phyloP scores from a whole-genome alignment of 768 basidiomycete genomes.

The Agaricus bisporus region DNA sequence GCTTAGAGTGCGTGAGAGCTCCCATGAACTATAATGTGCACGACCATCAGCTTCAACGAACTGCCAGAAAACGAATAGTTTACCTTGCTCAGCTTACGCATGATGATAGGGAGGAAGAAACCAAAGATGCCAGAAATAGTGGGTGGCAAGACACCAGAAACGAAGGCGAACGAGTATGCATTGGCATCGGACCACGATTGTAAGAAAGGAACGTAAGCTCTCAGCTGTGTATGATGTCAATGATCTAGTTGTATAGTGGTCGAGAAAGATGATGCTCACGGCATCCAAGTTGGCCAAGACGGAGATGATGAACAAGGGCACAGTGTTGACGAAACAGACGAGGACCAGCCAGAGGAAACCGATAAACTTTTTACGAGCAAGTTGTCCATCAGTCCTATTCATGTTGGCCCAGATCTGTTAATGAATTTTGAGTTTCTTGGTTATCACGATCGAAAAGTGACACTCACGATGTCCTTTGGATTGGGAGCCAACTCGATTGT shows the following conservation, averaged over 20 bases:
- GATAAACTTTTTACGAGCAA: constrained; percentile 57
- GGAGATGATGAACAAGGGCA: constrained; percentile 88
- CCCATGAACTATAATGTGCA: constrained; percentile 53
- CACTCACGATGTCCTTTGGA: constrained; percentile 78
- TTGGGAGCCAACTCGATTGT: constrained; percentile 74
- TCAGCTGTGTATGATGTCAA: constrained; percentile 32
- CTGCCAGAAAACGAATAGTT: constrained; percentile 12
- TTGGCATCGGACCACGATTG: constrained; percentile 62
- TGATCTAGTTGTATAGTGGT: too few relatives aligned
- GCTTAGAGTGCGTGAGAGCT: constrained; percentile 63
- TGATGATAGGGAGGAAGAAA: constrained; percentile 86
- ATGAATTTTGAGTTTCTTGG: constrained; percentile 1
- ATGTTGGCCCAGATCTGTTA: constrained; percentile 87
- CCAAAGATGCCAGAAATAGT: constrained; percentile 84
- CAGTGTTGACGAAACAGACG: constrained; percentile 92
- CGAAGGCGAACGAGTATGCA: constrained; percentile 64
- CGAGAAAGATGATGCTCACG: constrained; percentile 33
- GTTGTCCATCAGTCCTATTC: constrained; percentile 60
- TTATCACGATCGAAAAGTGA: constrained; percentile 1
- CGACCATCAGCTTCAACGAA: constrained; percentile 39
- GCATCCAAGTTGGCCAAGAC: constrained; percentile 85
- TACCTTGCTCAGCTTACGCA: constrained; percentile 80
- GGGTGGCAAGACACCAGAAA: constrained; percentile 92
- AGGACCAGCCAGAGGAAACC: constrained; percentile 76
- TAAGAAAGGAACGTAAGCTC: constrained; percentile 70